phyloP scores from a whole-genome alignment of 2,329 filamentous ascomycete genomes.

The Grosmannia serpens region DNA sequence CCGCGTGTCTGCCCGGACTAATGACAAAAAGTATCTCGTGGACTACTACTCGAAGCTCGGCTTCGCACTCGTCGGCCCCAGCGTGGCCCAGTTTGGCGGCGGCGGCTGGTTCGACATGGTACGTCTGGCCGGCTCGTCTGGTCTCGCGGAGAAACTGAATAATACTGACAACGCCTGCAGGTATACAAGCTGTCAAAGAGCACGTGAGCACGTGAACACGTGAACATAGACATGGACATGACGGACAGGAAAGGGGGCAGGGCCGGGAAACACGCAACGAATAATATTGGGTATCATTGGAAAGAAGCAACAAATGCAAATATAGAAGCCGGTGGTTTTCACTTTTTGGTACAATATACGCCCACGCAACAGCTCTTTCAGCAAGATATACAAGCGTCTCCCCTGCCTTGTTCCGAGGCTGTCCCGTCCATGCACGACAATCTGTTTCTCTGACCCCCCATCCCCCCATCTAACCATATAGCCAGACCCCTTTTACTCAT shows the following conservation, averaged over 20 bases:
- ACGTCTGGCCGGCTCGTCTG: slow-evolving; percentile 4
- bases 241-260: neutral
- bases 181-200: neutral
- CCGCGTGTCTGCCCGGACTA: neutral
- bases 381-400: neutral
- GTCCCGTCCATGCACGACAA: neutral
- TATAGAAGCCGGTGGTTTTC: neutral
- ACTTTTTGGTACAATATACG: neutral
- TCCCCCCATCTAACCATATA: neutral
- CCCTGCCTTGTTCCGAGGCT: neutral
- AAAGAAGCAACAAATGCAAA: neutral
- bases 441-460: neutral
- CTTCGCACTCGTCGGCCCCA: slow-evolving; percentile 58
- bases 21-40: slow-evolving; percentile 38
- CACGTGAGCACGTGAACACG: neutral
- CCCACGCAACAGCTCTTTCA: neutral
- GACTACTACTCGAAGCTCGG: slow-evolving; percentile 67
- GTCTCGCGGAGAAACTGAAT: neutral
- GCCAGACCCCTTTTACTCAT: slow-evolving; percentile 19
- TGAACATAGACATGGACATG: neutral
- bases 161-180: neutral
- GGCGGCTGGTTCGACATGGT: slow-evolving; percentile 80
- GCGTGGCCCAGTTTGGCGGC: slow-evolving; percentile 60
- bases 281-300: neutral
- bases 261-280: no score